Percentiles rank a stretch among this genome's conserved stretches.
Conservation (phyloP, 2,329 filamentous ascomycete species). For the Ophiostoma perfectum region DNA sequence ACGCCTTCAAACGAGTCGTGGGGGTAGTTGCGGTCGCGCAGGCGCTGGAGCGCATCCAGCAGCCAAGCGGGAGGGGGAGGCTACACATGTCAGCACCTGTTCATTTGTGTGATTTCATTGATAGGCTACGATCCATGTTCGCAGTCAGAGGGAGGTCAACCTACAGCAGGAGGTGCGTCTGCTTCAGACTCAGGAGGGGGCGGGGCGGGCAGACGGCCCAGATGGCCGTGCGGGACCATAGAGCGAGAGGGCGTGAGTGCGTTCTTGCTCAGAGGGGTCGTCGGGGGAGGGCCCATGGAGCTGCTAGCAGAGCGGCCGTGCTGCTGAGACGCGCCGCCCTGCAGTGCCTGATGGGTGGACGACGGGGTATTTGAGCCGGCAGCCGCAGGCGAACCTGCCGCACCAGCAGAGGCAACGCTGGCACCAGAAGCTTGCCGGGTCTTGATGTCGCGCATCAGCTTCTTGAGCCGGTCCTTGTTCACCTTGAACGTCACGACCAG, state of each 20-base stretch:
- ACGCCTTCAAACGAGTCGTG: conserved; percentile 79
- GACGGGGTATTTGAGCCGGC: conserved; percentile 27
- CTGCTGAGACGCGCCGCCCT: conserved; percentile 32
- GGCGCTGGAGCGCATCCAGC: conserved; percentile 60
- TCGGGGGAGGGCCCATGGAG: conserved; percentile 51
- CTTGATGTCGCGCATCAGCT: conserved; percentile 48
- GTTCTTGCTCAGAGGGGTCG: conserved; percentile 37
- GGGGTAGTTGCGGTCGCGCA: conserved; percentile 64
- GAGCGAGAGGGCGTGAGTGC: conserved; percentile 23
- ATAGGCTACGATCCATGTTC: background rate
- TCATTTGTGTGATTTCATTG: conserved; percentile 23
- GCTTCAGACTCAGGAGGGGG: conserved; percentile 55
- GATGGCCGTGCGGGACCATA: conserved; percentile 44
- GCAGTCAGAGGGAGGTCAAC: conserved; percentile 30
- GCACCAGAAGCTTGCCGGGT: conserved; percentile 10
- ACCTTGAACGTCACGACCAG: conserved; percentile 73
- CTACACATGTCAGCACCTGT: conserved; percentile 41
- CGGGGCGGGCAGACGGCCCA: conserved; percentile 64
- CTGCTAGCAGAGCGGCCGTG: conserved; percentile 43
- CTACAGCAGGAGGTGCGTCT: conserved; percentile 56
- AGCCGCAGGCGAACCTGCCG: background rate
- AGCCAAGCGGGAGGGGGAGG: conserved; percentile 87
- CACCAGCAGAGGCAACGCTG: background rate
- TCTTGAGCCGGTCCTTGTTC: conserved; percentile 63
- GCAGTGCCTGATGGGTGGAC: conserved; percentile 40